Evolutionary conservation across 1,284 basidiomycete genomes (phyloP).

Genomic region (Xanthoconium separans): DNA sequence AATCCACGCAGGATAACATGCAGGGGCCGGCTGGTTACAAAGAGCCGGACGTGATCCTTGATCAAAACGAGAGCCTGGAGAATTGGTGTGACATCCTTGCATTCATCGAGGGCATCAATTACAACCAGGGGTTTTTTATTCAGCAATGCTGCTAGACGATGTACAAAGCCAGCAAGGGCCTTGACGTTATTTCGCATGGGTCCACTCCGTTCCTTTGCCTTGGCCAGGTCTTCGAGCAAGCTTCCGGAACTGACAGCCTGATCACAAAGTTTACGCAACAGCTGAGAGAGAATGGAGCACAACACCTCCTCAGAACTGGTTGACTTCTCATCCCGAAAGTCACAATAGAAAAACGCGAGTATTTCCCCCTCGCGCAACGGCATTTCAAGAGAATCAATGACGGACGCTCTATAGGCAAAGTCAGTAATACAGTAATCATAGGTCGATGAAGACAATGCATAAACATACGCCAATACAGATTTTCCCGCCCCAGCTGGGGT

Average conservation of each 20-base stretch:
- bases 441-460: too few relatives aligned
- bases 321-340: background rate
- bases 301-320: background rate
- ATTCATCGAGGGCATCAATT: conserved; percentile 10
- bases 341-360: conserved; percentile 3
- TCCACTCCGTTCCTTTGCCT: background rate
- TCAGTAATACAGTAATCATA: background rate
- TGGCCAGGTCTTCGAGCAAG: background rate
- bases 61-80: background rate
- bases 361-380: background rate
- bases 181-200: background rate
- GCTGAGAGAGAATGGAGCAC: conserved; percentile 3
- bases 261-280: background rate
- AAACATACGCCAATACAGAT: conserved; percentile 1
- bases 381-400: background rate
- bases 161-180: background rate
- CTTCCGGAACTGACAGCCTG: background rate
- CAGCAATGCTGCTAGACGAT: background rate
- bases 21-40: conserved; percentile 2
- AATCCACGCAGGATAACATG: background rate
- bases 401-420: background rate
- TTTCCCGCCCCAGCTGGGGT: background rate
- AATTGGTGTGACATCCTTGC: background rate
- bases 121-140: background rate
- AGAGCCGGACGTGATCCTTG: background rate